Evolutionary conservation across 2,329 filamentous ascomycete genomes (phyloP), one percentile per base, ranked within the genome.

Genomic region (Orbilia blumenaviensis): DNA sequence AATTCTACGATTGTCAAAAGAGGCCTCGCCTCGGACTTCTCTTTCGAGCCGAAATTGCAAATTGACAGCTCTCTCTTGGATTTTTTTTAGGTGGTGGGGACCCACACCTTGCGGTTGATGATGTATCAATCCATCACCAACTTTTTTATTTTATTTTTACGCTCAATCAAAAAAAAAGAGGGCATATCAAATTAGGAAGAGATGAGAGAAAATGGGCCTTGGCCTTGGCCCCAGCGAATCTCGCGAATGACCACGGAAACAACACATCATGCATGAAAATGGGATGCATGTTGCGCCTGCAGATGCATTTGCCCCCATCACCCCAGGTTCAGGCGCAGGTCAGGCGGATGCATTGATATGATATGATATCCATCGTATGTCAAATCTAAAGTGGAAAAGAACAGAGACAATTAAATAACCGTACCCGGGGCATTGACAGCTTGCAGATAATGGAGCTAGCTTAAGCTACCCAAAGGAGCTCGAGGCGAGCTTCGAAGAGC

Each of bases 231-330:
- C n/a, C n/a, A n/a, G n/a, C n/a, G n/a, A 56, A 56, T 56, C n/a
- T 56, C 52, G 52, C 56, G 54, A 66, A 66, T 69, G 60, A 62
- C 72, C 72, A 64, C 64, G 63, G 25, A 69, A 64, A 69, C 72
- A 76, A 76, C 72, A 76, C 72, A 76, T 76, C 72, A 25, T 76
- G 72, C 72, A 76, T 76, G 64, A 76, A n/a, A 76, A 66, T 66
- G 46, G 25, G 60, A 69, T 76, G 72, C 72, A 76, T 56, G 52
- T 56, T 32, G 41, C 62, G 41, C 34, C 34, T 75, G 63, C 71
- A 68, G 54, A 38, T 56, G 52, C 52, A 56, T 56, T 56, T 56
- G 52, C 52, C 52, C 32, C 52, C 52, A 56, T 38, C 52, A 56
- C 52, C 52, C 52, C 52, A 54, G 41, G 18, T 63, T 48, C 29